Conservation (phyloP, 176 grass and related monocot species). For the Carex parvula region DNA sequence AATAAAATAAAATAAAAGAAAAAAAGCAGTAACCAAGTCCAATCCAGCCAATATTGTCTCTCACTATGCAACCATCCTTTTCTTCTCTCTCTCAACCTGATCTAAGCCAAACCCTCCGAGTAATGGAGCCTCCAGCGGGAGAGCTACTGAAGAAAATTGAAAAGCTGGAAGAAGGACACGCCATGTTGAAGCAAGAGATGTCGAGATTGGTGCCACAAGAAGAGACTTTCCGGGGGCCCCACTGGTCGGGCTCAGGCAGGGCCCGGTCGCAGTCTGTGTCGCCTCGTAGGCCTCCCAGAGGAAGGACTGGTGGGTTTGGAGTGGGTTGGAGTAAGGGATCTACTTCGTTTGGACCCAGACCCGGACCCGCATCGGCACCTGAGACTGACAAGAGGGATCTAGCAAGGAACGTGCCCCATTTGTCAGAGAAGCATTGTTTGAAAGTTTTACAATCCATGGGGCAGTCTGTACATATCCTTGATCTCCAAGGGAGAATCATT, state of each 20-base stretch:
- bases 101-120: too few relatives aligned
- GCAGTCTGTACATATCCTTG: constrained; percentile 82
- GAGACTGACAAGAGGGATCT: constrained; percentile 47
- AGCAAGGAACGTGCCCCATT: constrained; percentile 10
- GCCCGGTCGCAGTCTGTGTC: constrained; percentile 75
- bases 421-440: constrained; percentile 70
- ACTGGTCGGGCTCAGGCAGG: background rate
- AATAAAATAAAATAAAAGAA: background rate
- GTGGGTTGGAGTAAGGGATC: constrained; percentile 36
- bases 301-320: constrained; percentile 26
- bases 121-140: constrained; percentile 52
- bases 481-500: constrained; percentile 81
- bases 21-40: background rate
- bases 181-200: constrained; percentile 77
- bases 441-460: constrained; percentile 75
- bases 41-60: background rate
- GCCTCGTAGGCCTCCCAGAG: constrained; percentile 34
- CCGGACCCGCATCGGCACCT: constrained; percentile 28
- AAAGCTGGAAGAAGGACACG: constrained; percentile 64
- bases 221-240: background rate
- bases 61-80: background rate
- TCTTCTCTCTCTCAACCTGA: background rate
- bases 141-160: constrained; percentile 88
- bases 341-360: constrained; percentile 32
- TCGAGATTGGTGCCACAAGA: constrained; percentile 43